Base-by-base conservation (phyloP, 2,329 filamentous ascomycete genomes). In the Graphilbum sp. region DNA sequence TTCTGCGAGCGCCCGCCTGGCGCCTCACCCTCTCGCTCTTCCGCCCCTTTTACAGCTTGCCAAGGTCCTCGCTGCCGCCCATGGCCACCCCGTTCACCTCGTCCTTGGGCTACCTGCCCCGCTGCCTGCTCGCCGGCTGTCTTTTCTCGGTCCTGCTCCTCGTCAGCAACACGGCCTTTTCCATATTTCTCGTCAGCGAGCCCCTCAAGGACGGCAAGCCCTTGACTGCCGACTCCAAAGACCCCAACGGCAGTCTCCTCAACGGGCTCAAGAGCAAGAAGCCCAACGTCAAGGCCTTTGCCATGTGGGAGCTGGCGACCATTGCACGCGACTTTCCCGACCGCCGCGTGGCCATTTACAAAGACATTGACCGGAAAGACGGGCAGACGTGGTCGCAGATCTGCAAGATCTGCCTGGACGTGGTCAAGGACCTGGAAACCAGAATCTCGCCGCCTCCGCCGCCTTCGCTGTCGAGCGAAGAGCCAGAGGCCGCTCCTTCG, bases 191-290 rank as follows among this genome's bases (percentile, higher is more conserved):
- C 51, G 74, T 77, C 20, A 78, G 80, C 53, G 75, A 81, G 48
- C 88, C 88, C 1, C 54, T 93, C 38, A 94, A 93, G 62, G 82
- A 82, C 47, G 78, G 71, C n/a, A 72, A 78, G 49, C 86, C 87
- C 4, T 69, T 96, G 40, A 94, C 85, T 0, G 70, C 72, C 16
- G 82, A 88, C 47, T 83, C 85, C 15, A 90, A 83, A 52, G 87
- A 95, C 55, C 84, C 88, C 1, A 96, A 94, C 50, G 86, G 85
- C 27, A 94, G 83, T 52, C 64, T 96, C 21, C 56, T 96, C 35
- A 85, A 77, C 40, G 88, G 88, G 0, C 57, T 96, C 34, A 87
- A 78, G 53, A 79, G 79, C 46, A 90, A 86, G 59, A 90, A 88
- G 55, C 66, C 83, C 9, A 66, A 82, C 10, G 75, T 83, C 43